Evolutionary conservation across 495 filamentous ascomycete species (phyloP), one percentile per base, ranked within the genome.

Genomic region (Friedmanniomyces endolithicus): DNA sequence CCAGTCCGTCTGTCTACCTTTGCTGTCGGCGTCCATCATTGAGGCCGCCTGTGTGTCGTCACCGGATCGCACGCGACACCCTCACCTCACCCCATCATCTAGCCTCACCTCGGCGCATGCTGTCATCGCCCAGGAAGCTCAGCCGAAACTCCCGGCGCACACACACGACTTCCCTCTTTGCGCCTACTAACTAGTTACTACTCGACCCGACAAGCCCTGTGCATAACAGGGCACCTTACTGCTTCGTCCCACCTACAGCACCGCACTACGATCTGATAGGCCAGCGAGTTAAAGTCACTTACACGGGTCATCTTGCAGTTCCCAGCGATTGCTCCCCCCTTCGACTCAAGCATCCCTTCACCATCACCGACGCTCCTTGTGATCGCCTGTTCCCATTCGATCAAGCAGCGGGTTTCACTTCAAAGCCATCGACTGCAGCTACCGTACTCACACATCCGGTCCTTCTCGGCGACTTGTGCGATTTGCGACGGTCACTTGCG

Each of bases 381-480:
- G 3, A 47, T 47, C 44, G 16, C 20, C 17, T 6, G 12, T 47
- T 20, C 19, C 8, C 44, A n/a, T 47, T 47, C 44, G 44, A 22
- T 23, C 44, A 16, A 47, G 44, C 44, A 27, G 4, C 44, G 44
- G n/a, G 19, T 19, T 25, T 47, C 44, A 47, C 44, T 47, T 25
- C 17, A 27, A 3, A 31, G 27, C 27, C 4, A 31, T 31, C 27
- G 9, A 31, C 27, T 31, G 3, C 27, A 9, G 27, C 27, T 19
- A 20, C 44, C 11, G 2, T 20, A 47, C 19, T 25, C 23, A 23
- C 17, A 35, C 47, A 48, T 43, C 24, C 50, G 24, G 33, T 52
- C 25, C 35, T 49, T 55, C 9, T 54, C 51, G 44, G 53, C 53
- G 53, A 31, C 16, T 41, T 41, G 37, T 17, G 51, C 51, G 29